A percentile compares a stretch with the other conserved stretches of the same genome.
Conservation (phyloP, 2,329 filamentous ascomycete genomes). For the Xylaria sp. region DNA sequence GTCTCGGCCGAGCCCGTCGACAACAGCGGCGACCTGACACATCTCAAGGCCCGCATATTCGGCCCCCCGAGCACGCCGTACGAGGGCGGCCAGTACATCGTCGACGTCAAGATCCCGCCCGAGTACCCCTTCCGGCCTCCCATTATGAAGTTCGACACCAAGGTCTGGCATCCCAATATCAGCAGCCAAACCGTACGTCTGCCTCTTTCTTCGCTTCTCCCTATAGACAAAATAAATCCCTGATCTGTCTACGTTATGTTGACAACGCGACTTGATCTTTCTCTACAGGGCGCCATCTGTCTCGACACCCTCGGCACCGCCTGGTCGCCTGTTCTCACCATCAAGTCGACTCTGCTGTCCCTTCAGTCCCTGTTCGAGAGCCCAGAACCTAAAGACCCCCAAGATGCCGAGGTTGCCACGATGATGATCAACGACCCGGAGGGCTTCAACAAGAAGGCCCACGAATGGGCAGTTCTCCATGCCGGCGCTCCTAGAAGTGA, state of each 20-base stretch:
- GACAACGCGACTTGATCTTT: background rate
- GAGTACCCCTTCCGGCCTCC: constrained; percentile 96
- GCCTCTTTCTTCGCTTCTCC: background rate
- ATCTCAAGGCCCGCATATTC: constrained; percentile 83
- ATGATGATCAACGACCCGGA: constrained; percentile 86
- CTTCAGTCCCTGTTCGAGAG: constrained; percentile 92
- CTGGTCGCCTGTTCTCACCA: constrained; percentile 96
- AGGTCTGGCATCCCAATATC: constrained; percentile 97
- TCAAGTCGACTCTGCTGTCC: constrained; percentile 94
- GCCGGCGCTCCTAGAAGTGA: constrained; percentile 74
- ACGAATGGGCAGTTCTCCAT: constrained; percentile 89
- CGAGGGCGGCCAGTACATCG: constrained; percentile 81
- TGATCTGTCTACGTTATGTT: background rate
- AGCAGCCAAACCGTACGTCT: constrained; percentile 83
- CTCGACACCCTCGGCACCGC: constrained; percentile 89
- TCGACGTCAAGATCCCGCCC: constrained; percentile 88
- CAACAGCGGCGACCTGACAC: constrained; percentile 75
- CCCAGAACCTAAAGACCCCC: constrained; percentile 94
- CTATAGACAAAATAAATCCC: background rate
- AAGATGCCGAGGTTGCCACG: constrained; percentile 93
- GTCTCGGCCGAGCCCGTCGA: constrained; percentile 75
- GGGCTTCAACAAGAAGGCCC: constrained; percentile 82
- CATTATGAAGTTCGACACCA: constrained; percentile 89
- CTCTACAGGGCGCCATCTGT: constrained; percentile 86
- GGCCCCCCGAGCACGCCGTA: constrained; percentile 95